phyloP scores from a whole-genome alignment of 352 stramenopile genomes.

The Thraustochytrium striatum region DNA sequence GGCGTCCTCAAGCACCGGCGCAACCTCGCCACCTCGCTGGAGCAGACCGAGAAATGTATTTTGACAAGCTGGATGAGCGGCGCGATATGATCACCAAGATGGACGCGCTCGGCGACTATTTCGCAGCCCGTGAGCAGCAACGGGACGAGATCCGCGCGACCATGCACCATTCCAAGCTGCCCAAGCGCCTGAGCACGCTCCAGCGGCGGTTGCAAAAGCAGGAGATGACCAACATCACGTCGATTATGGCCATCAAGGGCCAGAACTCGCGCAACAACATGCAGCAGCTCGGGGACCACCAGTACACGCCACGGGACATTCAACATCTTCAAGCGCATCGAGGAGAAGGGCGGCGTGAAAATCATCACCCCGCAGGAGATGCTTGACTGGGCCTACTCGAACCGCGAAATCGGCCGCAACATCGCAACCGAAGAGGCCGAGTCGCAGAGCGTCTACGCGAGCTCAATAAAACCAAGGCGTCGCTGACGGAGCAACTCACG shows the following conservation, averaged over 20 bases:
- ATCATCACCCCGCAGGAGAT: slow-evolving; percentile 45
- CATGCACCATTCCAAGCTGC: background rate
- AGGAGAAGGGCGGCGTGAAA: slow-evolving; percentile 27
- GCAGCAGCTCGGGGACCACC: background rate
- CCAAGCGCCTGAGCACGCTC: background rate
- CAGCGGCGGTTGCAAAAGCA: background rate
- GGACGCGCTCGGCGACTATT: slow-evolving; percentile 18
- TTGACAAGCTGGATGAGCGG: slow-evolving; percentile 17
- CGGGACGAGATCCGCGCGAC: background rate
- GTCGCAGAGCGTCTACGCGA: background rate
- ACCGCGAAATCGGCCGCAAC: slow-evolving; percentile 1
- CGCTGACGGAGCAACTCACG: slow-evolving; percentile 10
- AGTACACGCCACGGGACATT: slow-evolving; percentile 34
- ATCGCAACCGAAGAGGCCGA: slow-evolving; percentile 10
- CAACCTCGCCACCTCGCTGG: background rate
- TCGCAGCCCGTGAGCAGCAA: background rate
- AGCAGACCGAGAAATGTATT: slow-evolving; percentile 2
- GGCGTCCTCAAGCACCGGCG: background rate
- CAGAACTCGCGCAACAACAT: background rate
- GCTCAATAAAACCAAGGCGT: background rate
- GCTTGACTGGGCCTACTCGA: slow-evolving; percentile 37
- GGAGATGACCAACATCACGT: slow-evolving; percentile 36
- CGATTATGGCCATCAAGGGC: slow-evolving; percentile 25
- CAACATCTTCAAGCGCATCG: slow-evolving; percentile 41
- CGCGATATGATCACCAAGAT: slow-evolving; percentile 36